Base-by-base conservation (phyloP, 495 filamentous ascomycete genomes). In the Stereocaulon alpinum region DNA sequence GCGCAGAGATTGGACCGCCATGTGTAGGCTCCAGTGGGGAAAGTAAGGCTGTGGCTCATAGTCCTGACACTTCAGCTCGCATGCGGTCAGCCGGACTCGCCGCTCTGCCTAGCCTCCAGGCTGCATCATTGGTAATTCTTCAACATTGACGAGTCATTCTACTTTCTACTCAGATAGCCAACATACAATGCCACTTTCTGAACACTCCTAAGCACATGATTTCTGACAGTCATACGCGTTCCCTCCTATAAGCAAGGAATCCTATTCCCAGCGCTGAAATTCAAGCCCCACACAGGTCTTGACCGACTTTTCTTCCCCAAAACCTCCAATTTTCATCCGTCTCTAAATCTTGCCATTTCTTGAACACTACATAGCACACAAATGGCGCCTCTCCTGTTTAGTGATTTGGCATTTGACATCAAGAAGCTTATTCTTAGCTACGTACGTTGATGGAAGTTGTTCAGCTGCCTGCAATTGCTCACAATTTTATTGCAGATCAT, bases 351-450 rank as follows among this genome's bases (percentile, higher is more conserved):
- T 30, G 9, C 30, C 47, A n/a, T 37, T 30, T 37, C 40, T n/a
- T 37, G 12, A 37, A 37, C 2, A 55, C 37, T 32, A 15, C 14
- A 2, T 41, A 37, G 51, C 15, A 18, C 29, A 55, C 24, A 20
- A 27, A 55, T 55, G 51, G 9, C n/a, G 49, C 57, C 37, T 14
- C 11, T 59, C 1, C 40, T 40, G 17, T 59, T 59, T 22, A 53
- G 22, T 6, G 27, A 59, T 20, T 11, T 59, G 14, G 17, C 47
- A 7, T 47, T 53, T 32, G 57, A 59, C 40, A 37, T 59, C 40
- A 53, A 53, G 18, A 59, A 59, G 57, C 41, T 42, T 11, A 45
- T 59, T 29, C 48, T 59, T 42, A 37, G 40, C 40, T 59, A 59
- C 37, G 57, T 59, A 53, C 40, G 57, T 37, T 37, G 9, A 7